These are phyloP conservation scores for Casuarina equisetifolia DNA, from an alignment of 306 rosid genomes.

Conservation along the genomic window DNA sequence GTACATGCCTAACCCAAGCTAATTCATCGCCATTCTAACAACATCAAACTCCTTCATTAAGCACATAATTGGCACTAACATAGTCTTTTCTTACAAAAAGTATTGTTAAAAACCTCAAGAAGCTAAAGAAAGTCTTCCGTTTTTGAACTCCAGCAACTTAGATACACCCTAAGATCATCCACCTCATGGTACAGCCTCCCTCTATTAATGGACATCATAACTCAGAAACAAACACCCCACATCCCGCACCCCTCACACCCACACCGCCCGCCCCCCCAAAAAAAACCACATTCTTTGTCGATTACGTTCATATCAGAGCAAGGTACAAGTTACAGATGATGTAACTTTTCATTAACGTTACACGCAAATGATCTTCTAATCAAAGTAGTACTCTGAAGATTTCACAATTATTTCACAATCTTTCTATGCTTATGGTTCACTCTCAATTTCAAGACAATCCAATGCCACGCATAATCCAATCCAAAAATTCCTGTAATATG, in stretches of 20 bases:
- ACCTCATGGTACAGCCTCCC: neutral
- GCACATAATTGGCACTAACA: neutral
- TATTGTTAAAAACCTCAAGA: neutral
- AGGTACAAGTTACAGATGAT: neutral
- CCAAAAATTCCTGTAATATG: no score
- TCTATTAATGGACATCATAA: no score
- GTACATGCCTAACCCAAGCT: neutral
- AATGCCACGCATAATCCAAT: no score
- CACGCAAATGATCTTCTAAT: neutral
- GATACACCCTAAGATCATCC: neutral
- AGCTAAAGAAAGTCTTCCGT: neutral
- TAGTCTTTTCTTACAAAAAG: no score
- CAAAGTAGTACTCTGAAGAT: neutral
- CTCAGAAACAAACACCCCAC: no score
- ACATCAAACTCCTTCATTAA: neutral
- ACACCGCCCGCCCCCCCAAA: no score
- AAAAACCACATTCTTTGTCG: no score
- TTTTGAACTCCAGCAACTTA: no score
- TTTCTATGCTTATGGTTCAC: no score
- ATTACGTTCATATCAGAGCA: neutral
- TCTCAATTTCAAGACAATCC: no score
- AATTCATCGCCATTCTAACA: neutral
- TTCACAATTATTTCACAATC: neutral
- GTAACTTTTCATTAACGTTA: neutral
- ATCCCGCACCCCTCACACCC: no score